These are phyloP conservation scores for Vigna hirtella DNA, from an alignment of 306 rosid genomes.

Conservation along the genomic window DNA sequence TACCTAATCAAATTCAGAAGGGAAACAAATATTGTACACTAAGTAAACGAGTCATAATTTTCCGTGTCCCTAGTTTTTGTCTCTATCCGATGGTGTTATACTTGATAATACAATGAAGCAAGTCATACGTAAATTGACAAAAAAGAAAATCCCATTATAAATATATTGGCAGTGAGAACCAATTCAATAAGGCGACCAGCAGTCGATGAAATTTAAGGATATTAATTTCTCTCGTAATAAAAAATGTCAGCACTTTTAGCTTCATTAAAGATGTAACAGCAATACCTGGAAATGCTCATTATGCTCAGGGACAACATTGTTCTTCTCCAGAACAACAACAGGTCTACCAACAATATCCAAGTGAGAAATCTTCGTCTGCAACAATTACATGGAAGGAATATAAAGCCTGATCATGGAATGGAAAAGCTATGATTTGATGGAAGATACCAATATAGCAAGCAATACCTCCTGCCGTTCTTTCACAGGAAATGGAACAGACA, in stretches of 20 bases:
- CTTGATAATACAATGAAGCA: slow-evolving; percentile 20
- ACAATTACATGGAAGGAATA: slow-evolving; percentile 38
- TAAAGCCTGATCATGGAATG: slow-evolving; percentile 42
- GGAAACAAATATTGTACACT: slow-evolving; percentile 1
- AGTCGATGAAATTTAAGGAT: slow-evolving; percentile 37
- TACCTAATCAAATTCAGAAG: slow-evolving; percentile 25
- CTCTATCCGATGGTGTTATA: slow-evolving; percentile 13
- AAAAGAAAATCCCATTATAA: neutral
- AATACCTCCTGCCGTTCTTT: slow-evolving; percentile 84
- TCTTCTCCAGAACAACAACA: slow-evolving; percentile 86
- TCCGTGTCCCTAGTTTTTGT: neutral
- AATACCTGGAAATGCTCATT: slow-evolving; percentile 90
- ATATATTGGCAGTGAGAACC: slow-evolving; percentile 17
- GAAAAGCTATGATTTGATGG: slow-evolving; percentile 17
- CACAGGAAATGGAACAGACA: slow-evolving; percentile 76
- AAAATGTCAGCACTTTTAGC: slow-evolving; percentile 9
- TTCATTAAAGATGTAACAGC: slow-evolving; percentile 15
- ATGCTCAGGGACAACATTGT: slow-evolving; percentile 92
- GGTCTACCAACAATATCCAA: slow-evolving; percentile 96
- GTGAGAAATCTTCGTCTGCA: slow-evolving; percentile 94
- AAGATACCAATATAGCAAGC: slow-evolving; percentile 21
- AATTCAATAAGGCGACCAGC: slow-evolving; percentile 29
- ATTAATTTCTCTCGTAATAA: neutral
- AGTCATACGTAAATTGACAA: neutral
- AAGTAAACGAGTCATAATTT: slow-evolving; percentile 10